Conservation (phyloP, 495 filamentous ascomycete genomes). For the Parathielavia appendiculata region DNA sequence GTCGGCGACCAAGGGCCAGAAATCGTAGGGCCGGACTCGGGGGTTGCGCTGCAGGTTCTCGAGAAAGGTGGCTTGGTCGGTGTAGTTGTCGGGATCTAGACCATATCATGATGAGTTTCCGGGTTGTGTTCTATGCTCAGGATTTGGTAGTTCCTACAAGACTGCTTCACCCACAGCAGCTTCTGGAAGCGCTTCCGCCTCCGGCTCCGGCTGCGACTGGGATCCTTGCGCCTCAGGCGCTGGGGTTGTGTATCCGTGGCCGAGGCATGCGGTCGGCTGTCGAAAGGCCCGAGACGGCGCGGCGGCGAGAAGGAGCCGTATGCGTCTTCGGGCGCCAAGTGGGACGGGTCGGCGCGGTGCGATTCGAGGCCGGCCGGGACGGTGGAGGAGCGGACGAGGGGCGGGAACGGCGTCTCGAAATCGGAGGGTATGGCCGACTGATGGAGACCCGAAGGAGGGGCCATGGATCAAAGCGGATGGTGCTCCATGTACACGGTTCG, state of each 20-base stretch:
- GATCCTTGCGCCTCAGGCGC: slow-evolving; percentile 33
- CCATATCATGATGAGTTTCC: too few species aligned
- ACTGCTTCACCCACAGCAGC: slow-evolving; percentile 95
- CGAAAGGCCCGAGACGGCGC: slow-evolving; percentile 46
- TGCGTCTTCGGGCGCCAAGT: slow-evolving; percentile 79
- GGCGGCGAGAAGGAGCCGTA: slow-evolving; percentile 58
- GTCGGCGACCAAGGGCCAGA: slow-evolving; percentile 93
- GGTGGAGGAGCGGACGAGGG: slow-evolving; percentile 40
- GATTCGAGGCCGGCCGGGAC: slow-evolving; percentile 33
- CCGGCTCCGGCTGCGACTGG: slow-evolving; percentile 41
- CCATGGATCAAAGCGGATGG: slow-evolving; percentile 26
- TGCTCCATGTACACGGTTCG: slow-evolving; percentile 22
- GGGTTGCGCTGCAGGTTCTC: slow-evolving; percentile 95
- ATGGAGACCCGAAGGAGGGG: slow-evolving; percentile 35
- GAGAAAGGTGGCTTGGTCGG: slow-evolving; percentile 91
- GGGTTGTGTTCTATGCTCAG: too few species aligned
- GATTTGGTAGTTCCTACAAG: slow-evolving; percentile 52
- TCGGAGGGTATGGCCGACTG: slow-evolving; percentile 29
- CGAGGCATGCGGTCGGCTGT: slow-evolving; percentile 30
- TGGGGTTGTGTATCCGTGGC: slow-evolving; percentile 23
- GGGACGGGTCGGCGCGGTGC: slow-evolving; percentile 45
- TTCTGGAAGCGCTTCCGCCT: slow-evolving; percentile 84
- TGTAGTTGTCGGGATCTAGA: slow-evolving; percentile 94
- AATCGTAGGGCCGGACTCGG: slow-evolving; percentile 89
- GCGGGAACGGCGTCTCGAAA: slow-evolving; percentile 26